Evolutionary conservation across 2,329 filamentous ascomycete genomes (phyloP), one percentile per base, ranked within the genome.

Genomic region (Drechslerella dactyloides): DNA sequence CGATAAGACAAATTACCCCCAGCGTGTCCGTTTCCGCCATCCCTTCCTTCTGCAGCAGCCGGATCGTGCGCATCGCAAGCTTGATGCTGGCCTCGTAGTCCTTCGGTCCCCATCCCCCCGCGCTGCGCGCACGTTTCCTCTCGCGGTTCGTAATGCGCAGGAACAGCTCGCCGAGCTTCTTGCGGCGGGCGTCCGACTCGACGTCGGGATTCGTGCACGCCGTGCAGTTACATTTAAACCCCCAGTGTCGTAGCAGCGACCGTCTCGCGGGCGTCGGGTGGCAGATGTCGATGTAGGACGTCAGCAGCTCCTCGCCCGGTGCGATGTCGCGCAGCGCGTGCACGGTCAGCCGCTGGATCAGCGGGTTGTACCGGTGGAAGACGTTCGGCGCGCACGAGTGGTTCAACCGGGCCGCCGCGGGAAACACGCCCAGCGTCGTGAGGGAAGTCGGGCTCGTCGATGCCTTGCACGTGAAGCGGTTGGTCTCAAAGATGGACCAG

Each of bases 371-470:
- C 1, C 54, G 62, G 15, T 75, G 69, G 46, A 76, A 75, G 0
- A 76, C 74, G 52, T 78, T 78, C 2, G 72, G 73, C 0, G 46
- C 51, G 62, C 77, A 79, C 6, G 76, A 75, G 46, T 79, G 78
- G 11, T 79, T 79, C 55, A 79, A 69, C 0, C 75, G 76, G 13
- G 75, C 68, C 42, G 69, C 74, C 44, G 74, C 50, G 35, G 79
- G 62, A 69, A 76, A 77, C 2, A 78, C 30, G 27, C 74, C 75
- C 7, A 72, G 68, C 0, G 27, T 50, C 19, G 40, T 55, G 7
- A 7, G n/a, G 6, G 35, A 15, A 7, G 1, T 3, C 15, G 50
- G 33, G 33, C 56, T 33, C n/a, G 56, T 35, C 5, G 66, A 52
- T 8, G 27, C 27, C 54, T 55, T 70, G 19, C 68, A 72, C 27